These are phyloP conservation scores for Nigrospora oryzae DNA, from an alignment of 2,329 filamentous ascomycete genomes.

Conservation along the genomic window DNA sequence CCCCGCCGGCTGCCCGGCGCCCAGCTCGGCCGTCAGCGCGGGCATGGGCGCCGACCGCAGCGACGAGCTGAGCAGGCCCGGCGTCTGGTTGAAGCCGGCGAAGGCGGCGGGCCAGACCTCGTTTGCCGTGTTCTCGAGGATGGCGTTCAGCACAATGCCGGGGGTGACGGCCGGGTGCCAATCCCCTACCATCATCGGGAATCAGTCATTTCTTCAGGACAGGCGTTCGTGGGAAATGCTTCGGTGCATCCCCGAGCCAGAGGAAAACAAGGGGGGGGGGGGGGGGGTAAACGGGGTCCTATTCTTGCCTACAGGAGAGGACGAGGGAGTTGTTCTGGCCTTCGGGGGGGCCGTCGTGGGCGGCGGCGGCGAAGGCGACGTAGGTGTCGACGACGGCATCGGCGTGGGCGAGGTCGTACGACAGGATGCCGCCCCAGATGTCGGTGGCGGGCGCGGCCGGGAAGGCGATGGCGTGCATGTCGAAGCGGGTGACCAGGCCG, in stretches of 20 bases:
- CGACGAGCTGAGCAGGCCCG: slow-evolving; percentile 14
- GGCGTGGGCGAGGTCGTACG: slow-evolving; percentile 2
- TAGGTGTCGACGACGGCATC: slow-evolving; percentile 6
- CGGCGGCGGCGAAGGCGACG: slow-evolving; percentile 7
- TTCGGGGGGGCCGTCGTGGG: slow-evolving; percentile 1
- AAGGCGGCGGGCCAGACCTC: slow-evolving; percentile 19
- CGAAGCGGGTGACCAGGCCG: slow-evolving; percentile 24
- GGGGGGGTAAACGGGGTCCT: too few species aligned
- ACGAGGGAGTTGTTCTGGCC: slow-evolving; percentile 3
- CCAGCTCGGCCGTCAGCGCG: slow-evolving; percentile 20
- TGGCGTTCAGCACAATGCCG: slow-evolving; percentile 13
- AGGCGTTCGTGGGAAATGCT: too few species aligned
- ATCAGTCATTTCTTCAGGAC: slow-evolving; percentile 11
- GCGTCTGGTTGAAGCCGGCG: slow-evolving; percentile 15
- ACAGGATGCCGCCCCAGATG: slow-evolving; percentile 9
- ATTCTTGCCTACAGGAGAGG: neutral
- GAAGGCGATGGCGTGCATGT: slow-evolving; percentile 10
- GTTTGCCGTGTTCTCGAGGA: slow-evolving; percentile 20
- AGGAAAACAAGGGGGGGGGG: too few species aligned
- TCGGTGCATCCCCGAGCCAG: too few species aligned
- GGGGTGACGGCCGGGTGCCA: slow-evolving; percentile 18
- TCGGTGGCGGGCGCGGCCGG: neutral
- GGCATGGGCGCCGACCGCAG: slow-evolving; percentile 17
- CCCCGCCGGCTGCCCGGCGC: slow-evolving; percentile 16
- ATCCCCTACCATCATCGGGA: slow-evolving; percentile 14